These are phyloP conservation scores for Aspergillus costaricaensis DNA, from an alignment of 2,329 filamentous ascomycete species.

Conservation along the genomic window DNA sequence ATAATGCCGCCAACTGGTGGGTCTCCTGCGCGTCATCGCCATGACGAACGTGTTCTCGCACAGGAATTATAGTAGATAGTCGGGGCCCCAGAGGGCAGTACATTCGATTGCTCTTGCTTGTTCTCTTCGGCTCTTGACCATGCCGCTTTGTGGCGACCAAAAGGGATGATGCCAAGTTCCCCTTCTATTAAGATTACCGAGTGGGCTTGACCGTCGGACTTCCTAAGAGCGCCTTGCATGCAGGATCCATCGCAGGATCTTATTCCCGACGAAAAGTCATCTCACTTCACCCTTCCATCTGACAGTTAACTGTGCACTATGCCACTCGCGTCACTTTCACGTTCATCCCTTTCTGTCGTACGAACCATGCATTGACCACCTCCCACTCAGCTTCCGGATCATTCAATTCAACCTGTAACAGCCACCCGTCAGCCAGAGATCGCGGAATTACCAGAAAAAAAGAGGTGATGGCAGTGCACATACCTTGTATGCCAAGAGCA, in stretches of 20 bases:
- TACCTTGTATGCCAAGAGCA: constrained; percentile 39
- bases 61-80: not conserved
- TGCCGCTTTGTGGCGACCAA: not conserved
- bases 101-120: not conserved
- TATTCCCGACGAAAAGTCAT: not conserved
- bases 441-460: not conserved
- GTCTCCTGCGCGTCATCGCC: constrained; percentile 1
- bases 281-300: not conserved
- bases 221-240: not conserved
- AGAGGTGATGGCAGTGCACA: not conserved
- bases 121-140: not conserved
- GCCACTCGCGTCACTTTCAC: not conserved
- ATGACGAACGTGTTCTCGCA: constrained; percentile 8
- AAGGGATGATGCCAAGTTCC: not conserved
- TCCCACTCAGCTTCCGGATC: constrained; percentile 24
- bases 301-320: not conserved
- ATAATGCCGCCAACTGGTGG: constrained; percentile 4
- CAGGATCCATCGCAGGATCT: not conserved
- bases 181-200: not conserved
- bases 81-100: not conserved
- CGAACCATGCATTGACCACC: constrained; percentile 55
- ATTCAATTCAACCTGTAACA: constrained; percentile 20
- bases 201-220: not conserved
- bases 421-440: not conserved
- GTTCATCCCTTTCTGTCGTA: constrained; percentile 38